These are phyloP conservation scores for Colletotrichum tropicale DNA, from an alignment of 2,329 filamentous ascomycete species.

Conservation along the genomic window DNA sequence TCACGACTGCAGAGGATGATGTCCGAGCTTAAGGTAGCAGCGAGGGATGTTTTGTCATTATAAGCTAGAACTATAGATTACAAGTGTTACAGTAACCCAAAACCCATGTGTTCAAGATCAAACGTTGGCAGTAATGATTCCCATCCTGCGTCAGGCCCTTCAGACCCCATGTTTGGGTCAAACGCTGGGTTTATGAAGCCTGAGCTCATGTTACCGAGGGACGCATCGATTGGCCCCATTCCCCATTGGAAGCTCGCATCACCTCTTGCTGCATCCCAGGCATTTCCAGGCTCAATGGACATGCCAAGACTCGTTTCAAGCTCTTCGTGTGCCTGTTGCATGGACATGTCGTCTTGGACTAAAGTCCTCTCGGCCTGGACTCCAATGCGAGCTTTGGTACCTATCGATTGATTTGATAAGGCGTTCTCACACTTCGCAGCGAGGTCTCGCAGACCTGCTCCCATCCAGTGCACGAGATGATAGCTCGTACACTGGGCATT, in stretches of 20 bases:
- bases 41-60: not conserved
- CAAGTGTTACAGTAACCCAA: not conserved
- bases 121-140: not conserved
- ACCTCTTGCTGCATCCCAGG: not conserved
- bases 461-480: not conserved
- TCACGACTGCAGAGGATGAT: slow-evolving; percentile 25
- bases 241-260: not conserved
- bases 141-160: not conserved
- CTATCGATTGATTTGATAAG: not conserved
- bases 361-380: not conserved
- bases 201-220: not conserved
- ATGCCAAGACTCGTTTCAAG: not conserved
- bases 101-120: not conserved
- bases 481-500: not conserved
- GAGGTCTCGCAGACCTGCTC: not conserved
- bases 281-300: not conserved
- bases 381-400: not conserved
- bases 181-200: not conserved
- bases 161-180: not conserved
- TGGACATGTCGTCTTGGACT: not conserved
- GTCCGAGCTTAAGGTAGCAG: not conserved
- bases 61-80: not conserved
- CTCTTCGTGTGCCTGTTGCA: not conserved
- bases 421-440: not conserved
- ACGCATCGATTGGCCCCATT: not conserved